Evolutionary conservation across 2,329 filamentous ascomycete genomes (phyloP).

Genomic region (Neopestalotiopsis sp.): DNA sequence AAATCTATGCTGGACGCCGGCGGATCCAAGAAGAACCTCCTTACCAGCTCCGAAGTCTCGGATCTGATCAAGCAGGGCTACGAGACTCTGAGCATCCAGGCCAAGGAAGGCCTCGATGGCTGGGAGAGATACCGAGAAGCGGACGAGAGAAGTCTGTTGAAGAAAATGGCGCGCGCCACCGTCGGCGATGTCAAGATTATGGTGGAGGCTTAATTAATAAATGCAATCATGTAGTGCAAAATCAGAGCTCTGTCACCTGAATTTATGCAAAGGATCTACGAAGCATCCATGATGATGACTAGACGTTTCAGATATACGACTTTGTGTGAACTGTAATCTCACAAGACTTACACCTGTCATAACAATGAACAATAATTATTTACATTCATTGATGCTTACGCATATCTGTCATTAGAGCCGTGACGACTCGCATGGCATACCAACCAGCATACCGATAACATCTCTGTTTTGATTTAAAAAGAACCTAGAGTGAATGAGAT

Average conservation of each 20-base stretch:
- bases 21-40: constrained; percentile 60
- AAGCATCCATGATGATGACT: background rate
- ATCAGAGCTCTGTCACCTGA: background rate
- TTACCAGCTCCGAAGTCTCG: constrained; percentile 84
- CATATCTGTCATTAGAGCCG: too few species aligned
- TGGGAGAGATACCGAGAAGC: constrained; percentile 89
- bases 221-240: background rate
- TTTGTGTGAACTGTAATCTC: background rate
- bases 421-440: too few species aligned
- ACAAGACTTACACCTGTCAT: too few species aligned
- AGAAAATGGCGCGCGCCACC: constrained; percentile 81
- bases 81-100: constrained; percentile 90
- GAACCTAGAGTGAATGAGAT: too few species aligned
- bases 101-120: constrained; percentile 82
- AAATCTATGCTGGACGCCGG: constrained; percentile 71
- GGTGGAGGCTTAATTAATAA: constrained; percentile 40
- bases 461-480: too few species aligned
- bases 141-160: constrained; percentile 82
- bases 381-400: too few species aligned
- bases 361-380: too few species aligned
- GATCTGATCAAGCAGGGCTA: constrained; percentile 96
- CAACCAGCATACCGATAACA: too few species aligned
- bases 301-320: background rate
- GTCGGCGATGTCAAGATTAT: constrained; percentile 66
- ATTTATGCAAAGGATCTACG: background rate